Conservation (phyloP, 2,329 filamentous ascomycete species). For the Cladophialophora psammophila region DNA sequence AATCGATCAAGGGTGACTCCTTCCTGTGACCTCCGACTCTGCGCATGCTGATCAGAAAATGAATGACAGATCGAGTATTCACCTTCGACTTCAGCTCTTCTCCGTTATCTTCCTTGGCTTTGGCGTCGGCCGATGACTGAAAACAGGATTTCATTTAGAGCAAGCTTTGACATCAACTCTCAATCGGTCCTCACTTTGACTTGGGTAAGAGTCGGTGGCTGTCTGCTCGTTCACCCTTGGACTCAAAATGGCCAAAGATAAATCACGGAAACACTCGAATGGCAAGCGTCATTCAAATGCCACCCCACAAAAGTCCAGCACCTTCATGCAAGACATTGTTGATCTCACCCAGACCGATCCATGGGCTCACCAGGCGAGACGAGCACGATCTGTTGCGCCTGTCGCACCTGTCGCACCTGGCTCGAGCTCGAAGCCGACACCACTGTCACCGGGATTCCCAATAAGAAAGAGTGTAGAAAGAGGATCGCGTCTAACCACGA, state of each 20-base stretch:
- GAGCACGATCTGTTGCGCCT: background rate
- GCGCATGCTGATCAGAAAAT: background rate
- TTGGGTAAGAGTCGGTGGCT: background rate
- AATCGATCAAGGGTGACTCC: background rate
- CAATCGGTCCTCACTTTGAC: background rate
- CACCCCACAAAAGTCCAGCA: slow-evolving; percentile 8
- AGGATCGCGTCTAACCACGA: background rate
- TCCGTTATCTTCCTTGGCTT: background rate
- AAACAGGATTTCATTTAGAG: background rate
- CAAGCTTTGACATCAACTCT: background rate
- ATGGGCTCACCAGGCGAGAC: slow-evolving; percentile 14
- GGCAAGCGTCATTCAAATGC: slow-evolving; percentile 15
- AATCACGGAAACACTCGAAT: slow-evolving; percentile 15
- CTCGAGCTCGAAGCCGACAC: slow-evolving; percentile 7
- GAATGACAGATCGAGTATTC: background rate
- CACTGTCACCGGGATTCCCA: slow-evolving; percentile 19
- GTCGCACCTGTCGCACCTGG: background rate
- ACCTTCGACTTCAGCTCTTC: slow-evolving; percentile 2
- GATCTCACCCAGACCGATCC: slow-evolving; percentile 27
- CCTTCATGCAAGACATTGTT: slow-evolving; percentile 8
- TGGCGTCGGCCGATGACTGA: background rate
- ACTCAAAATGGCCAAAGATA: background rate
- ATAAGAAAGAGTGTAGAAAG: background rate
- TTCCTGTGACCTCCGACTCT: background rate
- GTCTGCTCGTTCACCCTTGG: background rate